Evolutionary conservation across 805 yeast genomes (phyloP), one percentile per base, ranked within the genome.

Genomic region (Nakazawaea sp.): DNA sequence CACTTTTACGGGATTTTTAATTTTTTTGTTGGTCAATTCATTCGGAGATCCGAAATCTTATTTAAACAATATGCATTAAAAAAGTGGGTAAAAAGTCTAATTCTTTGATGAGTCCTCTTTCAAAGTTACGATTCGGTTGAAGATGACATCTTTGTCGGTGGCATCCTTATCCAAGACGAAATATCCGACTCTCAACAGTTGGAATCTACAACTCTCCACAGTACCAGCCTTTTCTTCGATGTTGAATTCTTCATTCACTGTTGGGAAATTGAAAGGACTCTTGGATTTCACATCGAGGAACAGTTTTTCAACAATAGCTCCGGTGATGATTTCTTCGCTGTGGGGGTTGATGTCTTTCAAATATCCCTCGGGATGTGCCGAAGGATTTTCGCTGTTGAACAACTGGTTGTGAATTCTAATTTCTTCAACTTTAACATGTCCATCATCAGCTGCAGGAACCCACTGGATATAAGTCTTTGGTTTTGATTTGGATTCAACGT

Each of bases 401-500:
- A 92, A 67, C 56, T 78, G 90, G 54, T 86, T 84, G 64, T 90
- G 88, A 45, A 86, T 70, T 61, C 97, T 78, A 18, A 89, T 83
- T 61, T 92, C 95, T 21, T 69, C 59, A 40, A 92, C 58, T 37
- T 60, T 60, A 32, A 82, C 67, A 4, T 90, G 89, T 29, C 65
- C 62, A 50, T 75, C 66, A 43, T 73, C 71, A 23, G 66, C 62
- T 44, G 77, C 76, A 35, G 96, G 95, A 35, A 92, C 79, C 98
- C 98, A 92, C 64, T 92, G 98, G 53, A 92, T 88, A 56, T 70
- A 92, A 8, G 98, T 89, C 75, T 90, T 92, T 54, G 98, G 98
- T 56, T 85, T 87, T 58, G 69, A 73, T 39, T 62, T 64, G 12
- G 56, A 55, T 16, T 66, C 58, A 45, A 75, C 76, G 54, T 88